These are phyloP conservation scores for Leccinum fibrillosum DNA, from an alignment of 768 basidiomycete genomes.

Conservation along the genomic window DNA sequence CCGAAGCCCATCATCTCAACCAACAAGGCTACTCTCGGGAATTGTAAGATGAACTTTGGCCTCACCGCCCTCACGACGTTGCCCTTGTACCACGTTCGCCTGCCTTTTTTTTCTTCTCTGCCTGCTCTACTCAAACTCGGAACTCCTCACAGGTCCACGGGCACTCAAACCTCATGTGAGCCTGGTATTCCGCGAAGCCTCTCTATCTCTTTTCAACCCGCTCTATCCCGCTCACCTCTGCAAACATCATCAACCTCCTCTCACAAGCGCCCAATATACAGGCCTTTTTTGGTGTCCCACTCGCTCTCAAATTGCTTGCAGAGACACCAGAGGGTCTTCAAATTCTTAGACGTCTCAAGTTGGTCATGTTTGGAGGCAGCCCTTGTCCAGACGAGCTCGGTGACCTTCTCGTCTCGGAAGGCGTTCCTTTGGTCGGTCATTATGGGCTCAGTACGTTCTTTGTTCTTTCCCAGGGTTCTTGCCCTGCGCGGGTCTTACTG, in stretches of 20 bases:
- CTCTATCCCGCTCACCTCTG: constrained; percentile 44
- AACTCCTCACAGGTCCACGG: constrained; percentile 18
- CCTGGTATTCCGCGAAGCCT: constrained; percentile 39
- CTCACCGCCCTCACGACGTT: constrained; percentile 21
- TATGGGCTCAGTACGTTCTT: constrained; percentile 46
- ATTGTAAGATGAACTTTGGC: constrained; percentile 33
- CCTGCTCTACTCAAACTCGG: neutral
- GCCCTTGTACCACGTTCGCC: constrained; percentile 33
- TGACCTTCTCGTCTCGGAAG: constrained; percentile 44
- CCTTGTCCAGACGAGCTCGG: constrained; percentile 55
- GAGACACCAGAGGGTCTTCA: constrained; percentile 46
- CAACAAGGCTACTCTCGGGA: constrained; percentile 35
- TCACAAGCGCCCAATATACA: constrained; percentile 31
- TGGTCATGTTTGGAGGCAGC: constrained; percentile 52
- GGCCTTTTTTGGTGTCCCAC: constrained; percentile 37
- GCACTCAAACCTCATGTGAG: constrained; percentile 35
- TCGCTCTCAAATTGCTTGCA: constrained; percentile 42
- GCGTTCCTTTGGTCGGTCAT: constrained; percentile 46
- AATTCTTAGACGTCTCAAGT: constrained; percentile 40
- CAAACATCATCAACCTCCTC: constrained; percentile 40
- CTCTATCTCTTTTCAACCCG: constrained; percentile 42
- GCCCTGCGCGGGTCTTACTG: neutral
- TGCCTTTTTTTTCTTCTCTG: neutral
- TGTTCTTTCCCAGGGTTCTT: neutral
- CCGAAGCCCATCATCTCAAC: constrained; percentile 43